Evolutionary conservation across 2,329 filamentous ascomycete genomes (phyloP), one percentile per base, ranked within the genome.

Genomic region (Fusarium penzigii): DNA sequence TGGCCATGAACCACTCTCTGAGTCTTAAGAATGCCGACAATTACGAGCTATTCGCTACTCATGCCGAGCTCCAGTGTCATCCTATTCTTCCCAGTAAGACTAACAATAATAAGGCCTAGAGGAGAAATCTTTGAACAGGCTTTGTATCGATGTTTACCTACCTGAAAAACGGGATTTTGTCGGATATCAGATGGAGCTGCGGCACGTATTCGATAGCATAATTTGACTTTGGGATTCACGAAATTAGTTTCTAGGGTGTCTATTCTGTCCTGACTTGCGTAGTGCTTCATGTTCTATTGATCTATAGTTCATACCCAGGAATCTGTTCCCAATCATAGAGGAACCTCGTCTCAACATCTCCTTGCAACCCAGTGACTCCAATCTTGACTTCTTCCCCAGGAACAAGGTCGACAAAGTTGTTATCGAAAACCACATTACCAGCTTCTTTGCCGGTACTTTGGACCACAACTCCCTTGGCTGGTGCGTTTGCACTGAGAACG

Each of bases 1-100:
- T 25, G 20, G 20, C 20, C 20, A 25, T 25, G 20, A 25, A 25
- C 20, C 20, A 25, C 20, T 25, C 20, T 7, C 20, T 25, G 20
- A 47, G 45, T n/a, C 17, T 47, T n/a, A 20, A 47, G n/a, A 47
- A 39, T 11, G 36, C 45, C 38, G 45, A 47, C 25, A 47, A 47
- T 20, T 47, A 47, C 39, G 45, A 47, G 25, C 25, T 47, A 25
- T 47, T 47, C 16, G 45, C 45, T 11, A 47, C 38, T 6, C 45
- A 47, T 17, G 12, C 41, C 17, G 39, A 47, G 17, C 45, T 47
- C 25, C 20, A 39, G 5, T 47, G 45, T 8, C 20, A 25, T 25
- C 20, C 20, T 7, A 25, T 25, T 25, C 20, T 25, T 25, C 20
- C 20, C 20, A 25, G 20, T 7, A 25, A 25, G 20, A 25, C 20